Evolutionary conservation across 1,139 yeast genomes (phyloP), one percentile per base, ranked within the genome.

Genomic region (Protomyces macrosporus): DNA sequence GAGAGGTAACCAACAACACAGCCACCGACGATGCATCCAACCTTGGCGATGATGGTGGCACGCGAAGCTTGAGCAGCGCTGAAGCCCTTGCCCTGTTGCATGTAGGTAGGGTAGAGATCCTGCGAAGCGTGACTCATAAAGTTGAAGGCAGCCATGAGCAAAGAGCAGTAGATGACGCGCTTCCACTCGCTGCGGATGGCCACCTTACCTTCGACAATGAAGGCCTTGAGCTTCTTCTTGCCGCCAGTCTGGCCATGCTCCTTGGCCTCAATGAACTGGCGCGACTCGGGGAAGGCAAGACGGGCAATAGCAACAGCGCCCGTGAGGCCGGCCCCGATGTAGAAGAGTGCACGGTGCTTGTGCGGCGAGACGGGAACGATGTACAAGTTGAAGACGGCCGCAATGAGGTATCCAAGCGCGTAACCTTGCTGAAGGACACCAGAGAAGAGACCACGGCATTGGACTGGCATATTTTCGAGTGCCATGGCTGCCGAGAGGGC

Each of bases 301-400:
- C 90, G 80, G 80, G 84, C 84, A 45, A 75, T 68, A 64, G 83
- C 79, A 68, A 86, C 79, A 14, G 84, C 72, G 52, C 82, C 81
- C 35, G 87, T 85, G 10, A 85, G 82, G 35, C 90, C 87, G 33
- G 95, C 85, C 60, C 88, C 84, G 70, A 89, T 87, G 90, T 93
- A 87, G 74, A 85, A 86, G 68, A 88, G 78, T 0, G 90, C 81
- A 72, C 93, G 80, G 95, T 95, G 88, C 0, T 82, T 80, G 69
- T 83, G 81, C 1, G 75, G 66, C 7, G 84, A 75, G 67, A 81
- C 81, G 74, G 86, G 85, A 48, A 84, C 77, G 51, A 84, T 88
- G 4, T 84, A 87, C 48, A 86, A 72, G 14, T 81, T 82, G 74
- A 87, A 85, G 50, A 84, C 77, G 52, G 84, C 88, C 3, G 84